Base-by-base conservation (phyloP, 73 alveolate species). In the Tetrahymena thermophila region DNA sequence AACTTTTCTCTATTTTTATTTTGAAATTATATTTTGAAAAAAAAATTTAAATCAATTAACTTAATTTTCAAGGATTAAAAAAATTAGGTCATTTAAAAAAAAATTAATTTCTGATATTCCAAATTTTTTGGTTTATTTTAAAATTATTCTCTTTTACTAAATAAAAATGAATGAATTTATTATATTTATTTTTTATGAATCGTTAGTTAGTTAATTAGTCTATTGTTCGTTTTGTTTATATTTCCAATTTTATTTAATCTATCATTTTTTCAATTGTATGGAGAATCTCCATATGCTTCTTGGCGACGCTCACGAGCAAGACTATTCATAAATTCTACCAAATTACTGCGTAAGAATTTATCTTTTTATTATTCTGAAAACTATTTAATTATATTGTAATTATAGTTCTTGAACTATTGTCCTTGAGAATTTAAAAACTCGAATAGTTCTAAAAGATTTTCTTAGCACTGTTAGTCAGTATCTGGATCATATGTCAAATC, bases 271-370 rank as follows among this genome's bases (percentile, higher is more conserved):
- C 89, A 71, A 71, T 71, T 71, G 11, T 71, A 71, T 28, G 89
- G 89, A 71, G 89, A 71, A 25, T 95, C 97, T 37, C 97, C 97
- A 58, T 85, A 37, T 1, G 94, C 94, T 44, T 95, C 97, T 56
- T 38, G 85, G 21, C 97, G 56, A 42, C 94, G 93, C 85, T 95
- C 97, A 55, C 94, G 93, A 34, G 97, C 97, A 43, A 95, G 93
- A 0, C 95, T 40, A 56, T 95, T 95, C 97, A 95, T 95, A 35
- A 95, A 95, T 21, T 95, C 97, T 7, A 95, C 97, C 37, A 95
- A 89, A 95, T 95, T 95, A 89, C 95, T 89, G 55, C 35, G 93
- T 35, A 95, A 85, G n/a, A 95, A 95, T 93, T 85, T 85, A 55
- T 95, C 94, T 58, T 95, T 95, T 35, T 89, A 25, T 23, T 95